Evolutionary conservation across 1,284 basidiomycete genomes (phyloP).

Genomic region (Malassezia restricta): DNA sequence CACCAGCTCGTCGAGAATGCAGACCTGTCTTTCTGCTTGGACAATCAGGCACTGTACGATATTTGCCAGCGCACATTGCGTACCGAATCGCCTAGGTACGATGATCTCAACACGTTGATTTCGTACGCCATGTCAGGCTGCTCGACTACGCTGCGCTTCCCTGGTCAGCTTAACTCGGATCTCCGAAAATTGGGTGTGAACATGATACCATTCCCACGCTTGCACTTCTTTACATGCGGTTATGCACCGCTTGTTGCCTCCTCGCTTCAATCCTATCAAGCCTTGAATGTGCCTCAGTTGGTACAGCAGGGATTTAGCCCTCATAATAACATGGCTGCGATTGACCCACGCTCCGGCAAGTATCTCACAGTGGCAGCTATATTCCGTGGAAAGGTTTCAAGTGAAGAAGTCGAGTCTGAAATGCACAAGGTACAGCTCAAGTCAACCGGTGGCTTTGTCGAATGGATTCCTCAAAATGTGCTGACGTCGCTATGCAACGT

Average conservation of each 20-base stretch:
- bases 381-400: constrained; percentile 39
- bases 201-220: constrained; percentile 51
- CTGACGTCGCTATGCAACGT: constrained; percentile 44
- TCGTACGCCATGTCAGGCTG: constrained; percentile 78
- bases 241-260: constrained; percentile 46
- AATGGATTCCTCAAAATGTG: constrained; percentile 47
- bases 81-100: constrained; percentile 50
- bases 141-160: constrained; percentile 79
- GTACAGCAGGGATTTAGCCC: constrained; percentile 41
- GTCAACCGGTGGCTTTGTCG: constrained; percentile 41
- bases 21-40: constrained; percentile 77
- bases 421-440: constrained; percentile 44
- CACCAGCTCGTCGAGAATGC: constrained; percentile 81
- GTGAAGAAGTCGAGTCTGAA: constrained; percentile 49
- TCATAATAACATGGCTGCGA: constrained; percentile 55
- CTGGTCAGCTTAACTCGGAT: constrained; percentile 86
- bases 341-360: constrained; percentile 56
- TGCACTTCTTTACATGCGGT: constrained; percentile 47
- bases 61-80: constrained; percentile 67
- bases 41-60: constrained; percentile 89
- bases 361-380: constrained; percentile 49
- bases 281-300: constrained; percentile 42
- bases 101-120: constrained; percentile 52
- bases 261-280: constrained; percentile 51
- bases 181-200: constrained; percentile 86